Evolutionary conservation across 2,329 filamentous ascomycete genomes (phyloP).

Genomic region (Colletotrichum cuscutae): DNA sequence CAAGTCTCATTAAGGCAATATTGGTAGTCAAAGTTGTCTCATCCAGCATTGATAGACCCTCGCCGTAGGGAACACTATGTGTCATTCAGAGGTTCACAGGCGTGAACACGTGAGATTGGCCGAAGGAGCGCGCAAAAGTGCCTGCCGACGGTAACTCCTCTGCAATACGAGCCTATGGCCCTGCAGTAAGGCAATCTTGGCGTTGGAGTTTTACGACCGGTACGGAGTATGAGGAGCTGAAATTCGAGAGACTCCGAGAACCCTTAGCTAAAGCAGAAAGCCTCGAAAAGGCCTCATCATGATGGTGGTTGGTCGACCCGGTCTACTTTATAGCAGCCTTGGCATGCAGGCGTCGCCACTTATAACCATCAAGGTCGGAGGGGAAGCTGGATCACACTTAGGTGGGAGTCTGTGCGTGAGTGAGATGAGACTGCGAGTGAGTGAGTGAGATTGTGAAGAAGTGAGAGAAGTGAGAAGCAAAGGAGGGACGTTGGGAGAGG

Average conservation of each 20-base stretch:
- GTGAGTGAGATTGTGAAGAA: background rate
- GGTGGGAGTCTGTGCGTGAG: background rate
- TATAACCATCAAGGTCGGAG: constrained; percentile 22
- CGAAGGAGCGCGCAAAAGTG: background rate
- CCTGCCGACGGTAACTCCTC: background rate
- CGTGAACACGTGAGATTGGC: background rate
- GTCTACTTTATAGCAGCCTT: constrained; percentile 1
- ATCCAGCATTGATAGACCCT: background rate
- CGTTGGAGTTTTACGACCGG: background rate
- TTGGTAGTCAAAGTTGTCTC: background rate
- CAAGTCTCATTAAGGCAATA: too few species aligned
- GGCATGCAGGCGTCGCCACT: constrained; percentile 20
- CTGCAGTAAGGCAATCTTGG: background rate
- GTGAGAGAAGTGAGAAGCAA: background rate
- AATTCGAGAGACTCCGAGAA: background rate
- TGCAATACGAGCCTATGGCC: background rate
- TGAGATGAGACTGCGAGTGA: background rate
- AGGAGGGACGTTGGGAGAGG: background rate
- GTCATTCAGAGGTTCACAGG: background rate
- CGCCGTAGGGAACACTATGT: background rate
- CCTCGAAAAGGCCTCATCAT: background rate
- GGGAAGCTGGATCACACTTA: background rate
- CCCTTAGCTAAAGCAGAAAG: background rate
- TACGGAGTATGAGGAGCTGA: background rate
- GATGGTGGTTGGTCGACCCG: background rate